Base-by-base conservation (phyloP, 352 stramenopile genomes). In the Globisporangium splendens region DNA sequence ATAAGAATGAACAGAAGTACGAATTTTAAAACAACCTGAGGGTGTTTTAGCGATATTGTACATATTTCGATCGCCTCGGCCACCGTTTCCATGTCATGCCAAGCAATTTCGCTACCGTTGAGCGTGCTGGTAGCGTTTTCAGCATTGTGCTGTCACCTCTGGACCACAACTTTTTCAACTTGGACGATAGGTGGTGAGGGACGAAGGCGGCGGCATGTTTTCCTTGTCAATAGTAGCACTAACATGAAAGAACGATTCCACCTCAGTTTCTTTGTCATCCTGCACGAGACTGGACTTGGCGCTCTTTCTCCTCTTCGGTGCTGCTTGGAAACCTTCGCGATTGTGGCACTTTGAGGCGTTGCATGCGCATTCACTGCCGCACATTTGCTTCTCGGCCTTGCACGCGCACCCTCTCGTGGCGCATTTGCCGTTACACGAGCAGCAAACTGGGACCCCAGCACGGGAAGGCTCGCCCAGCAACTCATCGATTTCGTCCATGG, bases 401-500 rank as follows among this genome's bases (percentile, higher is more conserved):
- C 82, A 92, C 3, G 67, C 77, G 50, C 84, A 93, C 13, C 62
- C 73, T 44, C 86, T 89, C 14, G 78, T 91, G 17, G 74, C 80
- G 42, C 82, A 92, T 57, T 90, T 93, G n/a, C 79, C 76, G 20
- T 77, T 75, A 54, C 84, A 92, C 8, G 66, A 73, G 42, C 82
- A 92, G 38, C 79, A 90, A 14, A 71, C 56, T 20, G 44, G 73
- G 21, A 63, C 63, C 28, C 53, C 51, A 1, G 65, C 62, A 8
- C 48, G 50, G 0, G 71, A 76, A n/a, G 65, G 62, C 18, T 65
- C 79, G 17, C 72, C 72, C 11, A 88, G 63, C 14, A 87, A 39
- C 39, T 79, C 58, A 46, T 89, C 68, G 46, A 86, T 84, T 59
- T 91, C 79, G 28, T 86, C 65, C 70, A 87, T 75, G 5, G 67